Conservation (phyloP, 2,329 filamentous ascomycete species). For the Aspergillus costaricaensis region DNA sequence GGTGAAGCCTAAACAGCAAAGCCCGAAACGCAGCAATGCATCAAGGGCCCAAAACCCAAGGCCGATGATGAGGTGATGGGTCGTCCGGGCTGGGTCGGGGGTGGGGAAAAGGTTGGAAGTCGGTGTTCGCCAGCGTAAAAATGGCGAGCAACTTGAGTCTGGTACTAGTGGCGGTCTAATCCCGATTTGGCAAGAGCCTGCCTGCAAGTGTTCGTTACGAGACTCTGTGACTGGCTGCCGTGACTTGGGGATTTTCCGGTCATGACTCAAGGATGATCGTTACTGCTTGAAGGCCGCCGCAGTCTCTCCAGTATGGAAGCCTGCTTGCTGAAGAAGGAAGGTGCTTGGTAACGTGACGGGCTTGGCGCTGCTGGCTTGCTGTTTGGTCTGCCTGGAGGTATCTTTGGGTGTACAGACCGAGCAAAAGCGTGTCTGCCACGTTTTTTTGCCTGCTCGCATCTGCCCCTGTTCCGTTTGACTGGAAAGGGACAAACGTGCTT, state of each 20-base stretch:
- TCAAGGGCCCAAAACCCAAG: background rate
- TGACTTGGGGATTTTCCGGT: conserved; percentile 15
- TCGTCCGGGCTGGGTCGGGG: conserved; percentile 7
- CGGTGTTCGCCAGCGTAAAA: conserved; percentile 3
- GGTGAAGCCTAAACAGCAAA: background rate
- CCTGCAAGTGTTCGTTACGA: conserved; percentile 14
- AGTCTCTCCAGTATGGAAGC: conserved; percentile 1
- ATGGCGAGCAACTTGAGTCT: conserved; percentile 2
- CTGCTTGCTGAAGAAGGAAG: conserved; percentile 12
- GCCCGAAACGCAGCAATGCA: background rate
- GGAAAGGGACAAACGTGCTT: background rate
- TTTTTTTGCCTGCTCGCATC: conserved; percentile 2
- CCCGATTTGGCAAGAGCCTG: conserved; percentile 11
- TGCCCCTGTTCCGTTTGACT: background rate
- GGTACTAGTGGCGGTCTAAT: conserved; percentile 11
- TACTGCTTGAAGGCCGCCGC: conserved; percentile 11
- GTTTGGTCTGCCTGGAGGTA: background rate
- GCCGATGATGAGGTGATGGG: conserved; percentile 8
- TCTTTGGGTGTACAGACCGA: background rate
- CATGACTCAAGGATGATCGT: conserved; percentile 21
- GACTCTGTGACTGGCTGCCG: conserved; percentile 10
- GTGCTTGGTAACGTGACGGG: conserved; percentile 8
- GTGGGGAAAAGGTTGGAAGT: conserved; percentile 2
- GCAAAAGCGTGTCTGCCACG: conserved; percentile 8
- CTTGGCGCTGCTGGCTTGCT: background rate